Base-by-base conservation (phyloP, 2,329 filamentous ascomycete genomes). In the Dactylellina leptospora region DNA sequence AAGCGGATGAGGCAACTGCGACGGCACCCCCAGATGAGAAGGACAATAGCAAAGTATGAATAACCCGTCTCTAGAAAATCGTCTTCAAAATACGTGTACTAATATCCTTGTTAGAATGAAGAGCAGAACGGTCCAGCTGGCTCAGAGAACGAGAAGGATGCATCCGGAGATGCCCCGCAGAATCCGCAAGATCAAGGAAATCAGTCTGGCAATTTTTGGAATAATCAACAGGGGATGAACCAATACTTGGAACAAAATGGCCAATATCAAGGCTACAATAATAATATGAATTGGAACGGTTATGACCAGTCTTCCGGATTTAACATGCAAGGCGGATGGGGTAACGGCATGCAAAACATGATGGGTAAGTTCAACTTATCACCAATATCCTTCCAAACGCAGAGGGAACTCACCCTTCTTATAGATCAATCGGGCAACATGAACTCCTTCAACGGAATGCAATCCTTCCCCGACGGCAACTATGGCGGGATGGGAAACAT, bases 301-400 rank as follows among this genome's bases (percentile, higher is more conserved):
- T 51, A 76, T 63, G 74, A 75, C 74, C 74, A 75, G 66, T 70
- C 75, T 68, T 62, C 68, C 62, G 74, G 69, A 22, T 69, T 74
- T 66, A 62, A 64, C 47, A 73, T 76, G 75, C 55, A 74, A 55
- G 71, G 70, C 33, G 76, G 75, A 59, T 77, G 74, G 73, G 72
- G 66, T 62, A 74, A 76, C 42, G 59, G 59, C 20, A 64, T 64
- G 53, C 59, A 59, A 53, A 59, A 59, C 23, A 60, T 64, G 68
- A 72, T 72, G 68, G 68, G 68, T 72, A 64, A 54, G 68, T 48
- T n/a, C 16, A 36, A 30, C 23, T 36, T 8, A n/a, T 11, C 6
- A 16, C 4, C 2, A 2, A 20, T 27, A 25, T 23, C n/a, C 4
- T 53, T 40, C 18, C 9, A 25, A 9, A 5, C 40, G 28, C 16